Base-by-base conservation (phyloP, 2,329 filamentous ascomycete genomes). In the Fusarium equiseti region DNA sequence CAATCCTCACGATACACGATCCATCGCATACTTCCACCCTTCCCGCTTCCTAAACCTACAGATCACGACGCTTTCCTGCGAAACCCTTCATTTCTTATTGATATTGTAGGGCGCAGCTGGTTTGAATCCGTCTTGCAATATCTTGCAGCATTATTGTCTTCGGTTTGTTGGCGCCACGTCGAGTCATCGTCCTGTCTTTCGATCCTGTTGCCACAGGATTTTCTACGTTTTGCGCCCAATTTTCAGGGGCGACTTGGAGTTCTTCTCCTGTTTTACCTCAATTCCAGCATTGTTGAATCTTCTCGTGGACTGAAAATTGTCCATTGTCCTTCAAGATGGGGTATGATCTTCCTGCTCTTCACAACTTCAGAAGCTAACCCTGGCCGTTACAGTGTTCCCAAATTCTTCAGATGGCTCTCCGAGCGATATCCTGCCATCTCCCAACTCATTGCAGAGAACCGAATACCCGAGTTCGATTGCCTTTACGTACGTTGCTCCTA, bases 381-480 rank as follows among this genome's bases (percentile, higher is more conserved):
- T 65, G 53, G 35, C 54, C 49, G 26, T 61, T 60, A 56, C 68
- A 88, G 88, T 87, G 87, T 90, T 72, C 92, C 92, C 79, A 97
- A 97, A 80, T 97, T 97, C 86, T 97, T 97, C 85, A 89, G 96
- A 88, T 99, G 97, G 96, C 92, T 99, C 87, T 98, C 95, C 66
- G 97, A 99, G 89, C 92, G 97, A 76, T 99, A 99, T 88, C 96
- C 96, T 59, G 91, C 96, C 68, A 99, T 99, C 81, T 99, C 96
- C 55, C 95, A 98, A 86, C 87, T 99, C 77, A 99, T 99, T 79
- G 94, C 95, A 58, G 96, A 99, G 85, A 99, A 98, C 82, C 92
- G 96, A 76, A 99, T 99, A 81, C 96, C 96, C 71, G 97, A 99
- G 82, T 99, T 99, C 83, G 96, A 99, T 82, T 96, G 93, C 82